Percentiles rank a stretch among this genome's conserved stretches.
Evolutionary conservation across 176 grass and related monocot genomes (phyloP).

Genomic region (Triticum dicoccoides): DNA sequence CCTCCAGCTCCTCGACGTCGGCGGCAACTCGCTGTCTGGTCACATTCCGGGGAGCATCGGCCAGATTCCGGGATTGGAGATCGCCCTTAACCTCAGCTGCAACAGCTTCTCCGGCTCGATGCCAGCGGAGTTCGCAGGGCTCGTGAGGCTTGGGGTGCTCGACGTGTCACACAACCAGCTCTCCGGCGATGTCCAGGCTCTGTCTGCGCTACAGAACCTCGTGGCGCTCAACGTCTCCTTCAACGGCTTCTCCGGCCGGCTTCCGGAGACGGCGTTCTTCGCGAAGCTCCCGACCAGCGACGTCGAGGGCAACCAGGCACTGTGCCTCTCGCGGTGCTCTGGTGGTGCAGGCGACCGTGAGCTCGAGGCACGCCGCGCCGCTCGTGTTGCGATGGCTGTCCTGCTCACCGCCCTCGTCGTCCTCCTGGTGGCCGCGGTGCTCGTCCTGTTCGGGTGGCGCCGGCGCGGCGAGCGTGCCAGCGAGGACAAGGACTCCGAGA

Average conservation of each 20-base stretch:
- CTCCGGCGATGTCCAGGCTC: conserved; percentile 43
- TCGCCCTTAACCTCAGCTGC: conserved; percentile 72
- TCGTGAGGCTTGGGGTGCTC: conserved; percentile 47
- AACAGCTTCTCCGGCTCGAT: conserved; percentile 64
- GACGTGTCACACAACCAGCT: conserved; percentile 63
- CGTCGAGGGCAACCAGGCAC: conserved; percentile 70
- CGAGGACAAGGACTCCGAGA: conserved; percentile 45
- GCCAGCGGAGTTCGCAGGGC: conserved; percentile 43
- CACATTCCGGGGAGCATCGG: conserved; percentile 59
- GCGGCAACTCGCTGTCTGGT: conserved; percentile 58
- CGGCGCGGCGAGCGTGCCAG: neutral
- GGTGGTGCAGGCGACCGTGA: conserved; percentile 19
- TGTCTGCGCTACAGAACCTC: conserved; percentile 54
- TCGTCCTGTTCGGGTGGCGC: conserved; percentile 37
- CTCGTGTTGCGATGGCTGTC: conserved; percentile 51
- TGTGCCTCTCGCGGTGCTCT: conserved; percentile 77
- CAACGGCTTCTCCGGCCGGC: conserved; percentile 47
- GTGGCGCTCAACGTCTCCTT: conserved; percentile 59
- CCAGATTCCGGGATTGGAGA: conserved; percentile 71
- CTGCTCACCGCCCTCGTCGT: conserved; percentile 57
- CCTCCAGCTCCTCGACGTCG: conserved; percentile 75
- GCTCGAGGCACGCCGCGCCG: conserved; percentile 30
- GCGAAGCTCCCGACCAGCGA: conserved; percentile 66
- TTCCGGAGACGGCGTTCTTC: conserved; percentile 74
- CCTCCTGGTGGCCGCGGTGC: conserved; percentile 36